Evolutionary conservation across 345 rosid species (phyloP).

Genomic region (Gossypium mustelinum): DNA sequence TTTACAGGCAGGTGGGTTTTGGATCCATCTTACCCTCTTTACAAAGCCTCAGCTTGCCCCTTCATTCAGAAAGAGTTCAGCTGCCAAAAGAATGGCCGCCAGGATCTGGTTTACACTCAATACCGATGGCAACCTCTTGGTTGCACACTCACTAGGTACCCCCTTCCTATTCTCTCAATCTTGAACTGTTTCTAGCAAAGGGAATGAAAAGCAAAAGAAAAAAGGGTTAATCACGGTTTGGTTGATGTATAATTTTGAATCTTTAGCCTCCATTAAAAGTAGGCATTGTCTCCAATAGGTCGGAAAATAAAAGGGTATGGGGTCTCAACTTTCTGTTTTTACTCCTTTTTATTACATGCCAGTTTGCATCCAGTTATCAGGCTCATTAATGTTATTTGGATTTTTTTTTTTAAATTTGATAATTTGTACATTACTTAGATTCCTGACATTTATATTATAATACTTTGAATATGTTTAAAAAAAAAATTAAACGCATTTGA

Average conservation of each 20-base stretch:
- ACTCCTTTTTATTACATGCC: neutral
- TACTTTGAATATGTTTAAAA: too few relatives aligned
- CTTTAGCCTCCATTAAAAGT: neutral
- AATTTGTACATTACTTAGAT: too few relatives aligned
- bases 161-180: neutral
- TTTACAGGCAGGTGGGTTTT: conserved; percentile 70
- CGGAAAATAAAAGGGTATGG: neutral
- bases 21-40: conserved; percentile 62
- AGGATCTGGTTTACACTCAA: conserved; percentile 47
- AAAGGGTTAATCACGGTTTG: neutral
- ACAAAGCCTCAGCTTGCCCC: conserved; percentile 48
- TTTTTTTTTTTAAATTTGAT: too few relatives aligned
- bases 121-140: conserved; percentile 70
- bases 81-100: conserved; percentile 69
- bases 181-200: neutral
- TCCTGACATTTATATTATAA: too few relatives aligned
- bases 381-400: too few relatives aligned
- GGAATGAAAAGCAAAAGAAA: neutral
- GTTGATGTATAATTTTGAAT: neutral
- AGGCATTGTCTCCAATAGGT: neutral
- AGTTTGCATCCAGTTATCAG: too few relatives aligned
- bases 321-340: neutral
- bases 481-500: too few relatives aligned
- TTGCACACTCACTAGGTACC: conserved; percentile 55
- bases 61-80: conserved; percentile 61